Percentiles rank a stretch among this genome's conserved stretches.
Conservation (phyloP, 169 alveolate species). For the Plasmodium gonderi region DNA sequence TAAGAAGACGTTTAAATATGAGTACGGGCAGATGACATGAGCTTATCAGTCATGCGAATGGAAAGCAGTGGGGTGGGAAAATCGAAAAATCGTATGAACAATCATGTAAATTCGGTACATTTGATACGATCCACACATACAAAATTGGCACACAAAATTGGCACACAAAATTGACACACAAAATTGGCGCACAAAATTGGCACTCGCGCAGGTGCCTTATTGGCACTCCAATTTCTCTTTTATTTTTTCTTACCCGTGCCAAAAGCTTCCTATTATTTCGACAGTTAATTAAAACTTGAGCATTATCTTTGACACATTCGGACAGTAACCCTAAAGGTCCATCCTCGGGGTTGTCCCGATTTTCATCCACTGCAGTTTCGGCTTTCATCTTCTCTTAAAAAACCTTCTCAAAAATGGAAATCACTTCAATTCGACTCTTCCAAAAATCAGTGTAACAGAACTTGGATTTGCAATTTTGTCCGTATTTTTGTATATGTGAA, state of each 20-base stretch:
- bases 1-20: not conserved
- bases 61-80: no score
- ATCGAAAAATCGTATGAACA: no score
- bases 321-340: slow-evolving; percentile 97
- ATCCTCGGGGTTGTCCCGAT: slow-evolving; percentile 91
- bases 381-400: slow-evolving; percentile 32
- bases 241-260: slow-evolving; percentile 91
- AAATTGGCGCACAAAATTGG: not conserved
- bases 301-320: slow-evolving; percentile 95
- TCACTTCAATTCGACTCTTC: not conserved
- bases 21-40: not conserved
- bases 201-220: not conserved
- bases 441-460: not conserved
- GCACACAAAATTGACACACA: no score
- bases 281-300: slow-evolving; percentile 96
- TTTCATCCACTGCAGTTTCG: slow-evolving; percentile 45
- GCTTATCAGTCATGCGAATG: not conserved
- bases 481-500: not conserved
- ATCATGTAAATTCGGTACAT: no score
- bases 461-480: not conserved
- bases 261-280: slow-evolving; percentile 97
- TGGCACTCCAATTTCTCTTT: not conserved
- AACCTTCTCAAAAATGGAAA: not conserved
- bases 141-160: no score
- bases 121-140: no score